Conservation (phyloP, 2,329 filamentous ascomycete species). For the Mycosphaerella sp. region DNA sequence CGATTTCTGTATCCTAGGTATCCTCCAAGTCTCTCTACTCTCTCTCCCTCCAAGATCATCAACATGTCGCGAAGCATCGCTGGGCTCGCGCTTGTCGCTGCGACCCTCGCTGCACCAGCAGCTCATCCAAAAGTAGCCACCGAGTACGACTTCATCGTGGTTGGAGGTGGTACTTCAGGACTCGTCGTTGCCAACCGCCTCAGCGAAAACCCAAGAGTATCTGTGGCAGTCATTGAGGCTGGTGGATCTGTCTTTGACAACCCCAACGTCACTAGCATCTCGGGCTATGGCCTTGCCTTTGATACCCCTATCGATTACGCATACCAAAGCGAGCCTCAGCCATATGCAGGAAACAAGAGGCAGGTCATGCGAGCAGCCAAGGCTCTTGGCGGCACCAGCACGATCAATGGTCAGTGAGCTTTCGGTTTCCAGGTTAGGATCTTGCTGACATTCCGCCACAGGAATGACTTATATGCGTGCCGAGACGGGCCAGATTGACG, state of each 20-base stretch:
- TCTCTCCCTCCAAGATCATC: neutral
- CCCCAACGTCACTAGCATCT: slow-evolving; percentile 36
- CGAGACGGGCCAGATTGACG: slow-evolving; percentile 26
- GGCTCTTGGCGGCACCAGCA: slow-evolving; percentile 36
- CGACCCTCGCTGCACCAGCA: slow-evolving; percentile 2
- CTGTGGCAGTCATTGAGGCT: slow-evolving; percentile 28
- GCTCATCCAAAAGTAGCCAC: neutral
- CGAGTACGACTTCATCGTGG: slow-evolving; percentile 26
- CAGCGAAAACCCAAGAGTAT: slow-evolving; percentile 27
- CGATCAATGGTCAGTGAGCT: slow-evolving; percentile 33
- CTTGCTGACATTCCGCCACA: too few relatives aligned
- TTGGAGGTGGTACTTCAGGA: slow-evolving; percentile 30
- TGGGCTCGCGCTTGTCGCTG: neutral
- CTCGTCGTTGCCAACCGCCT: slow-evolving; percentile 28
- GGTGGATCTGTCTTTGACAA: slow-evolving; percentile 11
- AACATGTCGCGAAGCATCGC: neutral
- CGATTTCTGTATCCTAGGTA: neutral
- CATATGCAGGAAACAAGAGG: slow-evolving; percentile 12
- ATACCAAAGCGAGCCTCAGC: slow-evolving; percentile 20
- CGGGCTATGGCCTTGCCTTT: slow-evolving; percentile 38
- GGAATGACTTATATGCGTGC: slow-evolving; percentile 19
- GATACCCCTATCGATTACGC: slow-evolving; percentile 23
- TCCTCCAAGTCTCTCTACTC: neutral
- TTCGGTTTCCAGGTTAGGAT: slow-evolving; percentile 8
- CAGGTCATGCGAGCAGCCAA: slow-evolving; percentile 30